These are phyloP conservation scores for Diddensiella transvaalensis DNA, from an alignment of 805 yeast genomes.

Conservation along the genomic window DNA sequence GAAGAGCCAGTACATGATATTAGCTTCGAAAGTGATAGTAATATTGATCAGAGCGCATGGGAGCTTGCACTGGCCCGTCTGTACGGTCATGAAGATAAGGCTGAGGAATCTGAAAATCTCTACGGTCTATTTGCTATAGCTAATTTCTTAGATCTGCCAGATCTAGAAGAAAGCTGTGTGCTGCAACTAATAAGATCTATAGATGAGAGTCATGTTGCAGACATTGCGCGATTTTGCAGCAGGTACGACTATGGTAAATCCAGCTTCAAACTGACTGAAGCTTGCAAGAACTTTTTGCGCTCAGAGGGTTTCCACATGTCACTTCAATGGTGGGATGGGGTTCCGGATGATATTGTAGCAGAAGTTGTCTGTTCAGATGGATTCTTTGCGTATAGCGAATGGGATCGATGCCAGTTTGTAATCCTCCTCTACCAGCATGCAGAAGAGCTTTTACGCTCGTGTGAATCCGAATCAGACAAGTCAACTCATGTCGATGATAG, in stretches of 20 bases:
- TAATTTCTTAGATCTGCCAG: conserved; percentile 46
- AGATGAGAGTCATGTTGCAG: conserved; percentile 37
- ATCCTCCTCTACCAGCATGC: conserved; percentile 35
- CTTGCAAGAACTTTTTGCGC: conserved; percentile 45
- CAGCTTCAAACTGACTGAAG: conserved; percentile 43
- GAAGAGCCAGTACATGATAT: conserved; percentile 15
- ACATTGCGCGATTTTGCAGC: conserved; percentile 41
- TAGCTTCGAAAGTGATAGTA: conserved; percentile 36
- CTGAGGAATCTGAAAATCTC: conserved; percentile 37
- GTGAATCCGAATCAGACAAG: background rate
- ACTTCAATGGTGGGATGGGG: conserved; percentile 43
- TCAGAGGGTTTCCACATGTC: conserved; percentile 50
- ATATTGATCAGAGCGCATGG: conserved; percentile 44
- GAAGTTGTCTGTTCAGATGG: conserved; percentile 48
- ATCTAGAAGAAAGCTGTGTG: conserved; percentile 44
- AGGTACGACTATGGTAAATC: conserved; percentile 45
- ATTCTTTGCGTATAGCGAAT: conserved; percentile 52
- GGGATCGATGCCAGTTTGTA: conserved; percentile 51
- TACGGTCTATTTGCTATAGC: conserved; percentile 43
- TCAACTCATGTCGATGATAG: background rate
- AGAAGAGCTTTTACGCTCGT: conserved; percentile 33
- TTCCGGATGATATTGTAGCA: conserved; percentile 42
- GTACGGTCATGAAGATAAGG: conserved; percentile 42
- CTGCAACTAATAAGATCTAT: conserved; percentile 37
- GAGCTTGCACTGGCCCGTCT: conserved; percentile 46